A percentile compares a stretch with the other conserved stretches of the same genome.
phyloP scores from a whole-genome alignment of 331 rosid species.

The Stylosanthes scabra region DNA sequence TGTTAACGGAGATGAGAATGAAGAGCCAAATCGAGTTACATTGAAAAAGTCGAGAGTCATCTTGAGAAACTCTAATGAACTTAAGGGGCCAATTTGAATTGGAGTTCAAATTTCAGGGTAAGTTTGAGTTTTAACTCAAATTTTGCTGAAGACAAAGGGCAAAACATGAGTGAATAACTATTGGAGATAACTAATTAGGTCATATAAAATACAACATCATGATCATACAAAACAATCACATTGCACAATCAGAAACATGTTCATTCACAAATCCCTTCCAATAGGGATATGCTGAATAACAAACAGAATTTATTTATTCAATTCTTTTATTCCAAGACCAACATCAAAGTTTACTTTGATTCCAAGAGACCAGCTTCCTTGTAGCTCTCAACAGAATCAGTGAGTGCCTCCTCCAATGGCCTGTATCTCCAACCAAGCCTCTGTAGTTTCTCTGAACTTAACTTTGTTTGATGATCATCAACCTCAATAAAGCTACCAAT shows the following conservation, averaged over 20 bases:
- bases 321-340: neutral
- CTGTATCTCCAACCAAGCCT: conserved; percentile 66
- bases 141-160: no score
- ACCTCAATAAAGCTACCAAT: conserved; percentile 58
- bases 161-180: no score
- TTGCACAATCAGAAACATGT: neutral
- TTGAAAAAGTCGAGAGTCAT: no score
- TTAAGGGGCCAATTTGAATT: no score
- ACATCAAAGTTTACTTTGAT: conserved; percentile 19
- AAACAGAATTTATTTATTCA: conserved; percentile 17
- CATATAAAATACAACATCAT: neutral
- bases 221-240: conserved; percentile 10
- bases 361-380: conserved; percentile 47
- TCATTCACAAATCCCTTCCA: conserved; percentile 27
- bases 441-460: conserved; percentile 60
- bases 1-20: no score
- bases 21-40: no score
- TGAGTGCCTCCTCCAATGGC: conserved; percentile 61
- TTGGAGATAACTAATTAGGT: neutral
- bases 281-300: neutral
- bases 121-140: no score
- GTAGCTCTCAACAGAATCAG: conserved; percentile 65
- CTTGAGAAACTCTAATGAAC: no score
- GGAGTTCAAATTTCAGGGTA: no score
- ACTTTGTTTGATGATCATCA: neutral